Conservation (phyloP, 441 rosid genomes). For the Populus hybrid region DNA sequence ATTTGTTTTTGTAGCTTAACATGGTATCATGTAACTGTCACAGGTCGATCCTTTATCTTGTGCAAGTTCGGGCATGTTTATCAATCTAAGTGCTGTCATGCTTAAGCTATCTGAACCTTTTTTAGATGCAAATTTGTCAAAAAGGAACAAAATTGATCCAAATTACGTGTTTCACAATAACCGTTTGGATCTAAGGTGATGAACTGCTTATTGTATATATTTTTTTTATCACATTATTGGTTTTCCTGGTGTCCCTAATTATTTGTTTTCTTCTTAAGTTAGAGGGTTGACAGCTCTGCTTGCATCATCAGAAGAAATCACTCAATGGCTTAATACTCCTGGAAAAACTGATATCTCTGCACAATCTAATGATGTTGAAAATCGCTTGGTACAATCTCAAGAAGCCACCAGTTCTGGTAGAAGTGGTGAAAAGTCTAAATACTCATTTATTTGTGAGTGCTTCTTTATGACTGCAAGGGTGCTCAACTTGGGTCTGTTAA, state of each 20-base stretch:
- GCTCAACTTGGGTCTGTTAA: conserved; percentile 88
- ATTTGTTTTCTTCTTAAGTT: conserved; percentile 18
- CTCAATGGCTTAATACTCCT: conserved; percentile 62
- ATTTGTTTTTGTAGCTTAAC: not conserved
- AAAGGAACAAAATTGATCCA: conserved; percentile 85
- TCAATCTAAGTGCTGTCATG: conserved; percentile 93
- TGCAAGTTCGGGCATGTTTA: conserved; percentile 99
- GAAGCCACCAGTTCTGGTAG: conserved; percentile 77
- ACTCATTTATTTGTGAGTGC: conserved; percentile 86
- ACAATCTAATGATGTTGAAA: conserved; percentile 40
- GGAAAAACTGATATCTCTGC: conserved; percentile 30
- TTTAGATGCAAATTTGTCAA: conserved; percentile 73
- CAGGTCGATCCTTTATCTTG: conserved; percentile 93
- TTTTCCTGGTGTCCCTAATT: conserved; percentile 19
- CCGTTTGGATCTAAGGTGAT: conserved; percentile 84
- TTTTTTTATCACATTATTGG: not conserved
- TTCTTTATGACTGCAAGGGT: conserved; percentile 99
- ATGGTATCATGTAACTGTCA: conserved; percentile 24
- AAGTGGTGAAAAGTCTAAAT: conserved; percentile 44
- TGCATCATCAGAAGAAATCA: conserved; percentile 92
- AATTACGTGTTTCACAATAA: conserved; percentile 63
- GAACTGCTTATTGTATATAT: not conserved
- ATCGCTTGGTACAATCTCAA: conserved; percentile 64
- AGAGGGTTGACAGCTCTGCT: conserved; percentile 87
- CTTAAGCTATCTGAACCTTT: conserved; percentile 92